phyloP scores from a whole-genome alignment of 371 early-diverging fungal genomes.

The Dipsacomyces acuminosporus region DNA sequence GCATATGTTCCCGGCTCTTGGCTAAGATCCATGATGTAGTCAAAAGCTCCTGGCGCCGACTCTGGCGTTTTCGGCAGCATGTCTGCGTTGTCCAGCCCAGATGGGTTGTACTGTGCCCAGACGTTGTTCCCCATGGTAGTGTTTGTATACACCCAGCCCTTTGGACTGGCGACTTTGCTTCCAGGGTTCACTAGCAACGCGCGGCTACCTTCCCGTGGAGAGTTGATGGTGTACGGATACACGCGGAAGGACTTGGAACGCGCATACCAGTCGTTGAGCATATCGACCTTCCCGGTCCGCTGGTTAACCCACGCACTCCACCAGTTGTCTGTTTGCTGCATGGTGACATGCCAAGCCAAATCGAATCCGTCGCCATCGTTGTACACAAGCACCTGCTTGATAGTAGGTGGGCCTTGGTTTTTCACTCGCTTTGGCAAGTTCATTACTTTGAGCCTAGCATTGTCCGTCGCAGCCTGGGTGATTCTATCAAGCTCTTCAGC shows the following conservation, averaged over 20 bases:
- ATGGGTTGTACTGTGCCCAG: constrained; percentile 4
- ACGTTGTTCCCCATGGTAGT: constrained; percentile 21
- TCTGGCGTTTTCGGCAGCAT: constrained; percentile 38
- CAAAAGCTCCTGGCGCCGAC: constrained; percentile 41
- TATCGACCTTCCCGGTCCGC: constrained; percentile 57
- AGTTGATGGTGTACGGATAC: constrained; percentile 78
- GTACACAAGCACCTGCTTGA: too few species aligned
- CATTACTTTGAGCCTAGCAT: too few species aligned
- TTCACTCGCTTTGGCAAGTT: too few species aligned
- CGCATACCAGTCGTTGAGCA: constrained; percentile 81
- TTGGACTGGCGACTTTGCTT: constrained; percentile 52
- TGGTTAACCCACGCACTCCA: constrained; percentile 75
- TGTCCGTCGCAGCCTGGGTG: too few species aligned
- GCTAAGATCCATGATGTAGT: constrained; percentile 49
- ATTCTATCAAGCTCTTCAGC: not conserved
- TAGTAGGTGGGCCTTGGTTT: too few species aligned
- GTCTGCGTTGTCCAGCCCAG: constrained; percentile 27
- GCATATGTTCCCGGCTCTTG: constrained; percentile 45
- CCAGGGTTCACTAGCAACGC: constrained; percentile 63
- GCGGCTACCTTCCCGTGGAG: constrained; percentile 67
- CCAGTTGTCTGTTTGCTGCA: constrained; percentile 81
- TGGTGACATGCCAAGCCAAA: constrained; percentile 76
- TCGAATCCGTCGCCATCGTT: constrained; percentile 19
- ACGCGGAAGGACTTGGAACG: constrained; percentile 65
- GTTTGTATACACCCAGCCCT: constrained; percentile 50